These are phyloP conservation scores for Echinochloa phyllopogon DNA, from an alignment of 176 grass and related monocot species.

Conservation along the genomic window DNA sequence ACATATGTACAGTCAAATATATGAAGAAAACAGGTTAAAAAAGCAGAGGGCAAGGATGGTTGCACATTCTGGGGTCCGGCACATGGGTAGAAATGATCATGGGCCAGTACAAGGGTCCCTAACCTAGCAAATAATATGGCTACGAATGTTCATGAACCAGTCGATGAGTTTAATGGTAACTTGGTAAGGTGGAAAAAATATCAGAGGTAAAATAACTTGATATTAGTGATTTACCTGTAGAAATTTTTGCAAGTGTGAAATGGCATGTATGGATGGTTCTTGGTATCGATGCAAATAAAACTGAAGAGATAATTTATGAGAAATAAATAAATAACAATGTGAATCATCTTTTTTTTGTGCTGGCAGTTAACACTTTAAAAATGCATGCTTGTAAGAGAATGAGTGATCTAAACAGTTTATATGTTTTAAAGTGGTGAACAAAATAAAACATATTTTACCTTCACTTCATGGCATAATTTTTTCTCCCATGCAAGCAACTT, in stretches of 20 bases:
- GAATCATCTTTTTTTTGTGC: background rate
- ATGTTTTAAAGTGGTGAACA: constrained; percentile 3
- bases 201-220: background rate
- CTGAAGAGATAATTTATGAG: background rate
- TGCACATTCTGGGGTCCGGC: constrained; percentile 4
- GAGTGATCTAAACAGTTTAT: background rate
- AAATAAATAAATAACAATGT: background rate
- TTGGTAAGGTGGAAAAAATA: background rate
- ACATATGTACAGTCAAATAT: constrained; percentile 3
- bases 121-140: constrained; percentile 27
- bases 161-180: background rate
- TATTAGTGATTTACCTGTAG: background rate
- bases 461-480: constrained; percentile 93
- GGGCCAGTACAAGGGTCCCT: constrained; percentile 10
- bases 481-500: constrained; percentile 97
- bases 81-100: constrained; percentile 1
- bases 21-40: background rate
- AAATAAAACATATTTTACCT: constrained; percentile 54
- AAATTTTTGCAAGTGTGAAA: constrained; percentile 14
- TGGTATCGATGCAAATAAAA: background rate
- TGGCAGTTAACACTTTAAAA: background rate
- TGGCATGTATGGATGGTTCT: background rate
- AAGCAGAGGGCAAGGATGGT: background rate
- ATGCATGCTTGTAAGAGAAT: background rate
- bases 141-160: constrained; percentile 15